Evolutionary conservation across 768 basidiomycete genomes (phyloP).

Genomic region (Hericium coralloides): DNA sequence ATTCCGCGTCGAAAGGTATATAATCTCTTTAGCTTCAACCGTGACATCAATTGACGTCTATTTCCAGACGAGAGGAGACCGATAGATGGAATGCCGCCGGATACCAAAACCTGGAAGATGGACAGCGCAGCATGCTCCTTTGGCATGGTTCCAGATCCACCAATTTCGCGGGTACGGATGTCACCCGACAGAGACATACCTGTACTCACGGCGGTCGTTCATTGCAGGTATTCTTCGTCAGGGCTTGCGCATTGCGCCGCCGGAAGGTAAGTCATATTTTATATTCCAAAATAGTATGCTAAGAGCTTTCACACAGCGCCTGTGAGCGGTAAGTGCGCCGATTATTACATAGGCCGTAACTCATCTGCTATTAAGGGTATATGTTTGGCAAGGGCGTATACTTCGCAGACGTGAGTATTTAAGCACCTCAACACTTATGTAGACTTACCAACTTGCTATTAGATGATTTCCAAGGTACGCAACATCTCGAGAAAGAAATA

Average conservation of each 20-base stretch:
- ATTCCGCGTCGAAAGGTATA: slow-evolving; percentile 46
- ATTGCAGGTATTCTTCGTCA: slow-evolving; percentile 46
- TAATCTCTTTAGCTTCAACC: slow-evolving; percentile 5
- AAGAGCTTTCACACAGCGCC: slow-evolving; percentile 27
- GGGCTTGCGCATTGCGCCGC: slow-evolving; percentile 55
- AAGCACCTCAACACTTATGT: background rate
- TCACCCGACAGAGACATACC: background rate
- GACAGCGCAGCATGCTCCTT: slow-evolving; percentile 44
- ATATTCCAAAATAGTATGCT: slow-evolving; percentile 59
- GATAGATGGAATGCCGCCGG: slow-evolving; percentile 38
- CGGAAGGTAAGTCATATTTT: slow-evolving; percentile 39
- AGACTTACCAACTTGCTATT: background rate
- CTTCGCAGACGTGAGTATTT: slow-evolving; percentile 44
- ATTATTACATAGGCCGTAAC: background rate
- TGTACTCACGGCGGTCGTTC: background rate
- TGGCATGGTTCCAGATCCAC: slow-evolving; percentile 60
- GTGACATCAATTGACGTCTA: slow-evolving; percentile 11
- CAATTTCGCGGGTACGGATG: slow-evolving; percentile 46
- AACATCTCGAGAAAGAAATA: background rate
- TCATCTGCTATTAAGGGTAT: slow-evolving; percentile 24
- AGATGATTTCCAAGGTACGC: slow-evolving; percentile 58
- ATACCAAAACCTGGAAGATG: slow-evolving; percentile 31
- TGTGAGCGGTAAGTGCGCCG: slow-evolving; percentile 28
- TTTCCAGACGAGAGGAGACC: slow-evolving; percentile 25
- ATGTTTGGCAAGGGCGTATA: slow-evolving; percentile 66